Evolutionary conservation across 768 basidiomycete genomes (phyloP), one percentile per base, ranked within the genome.

Genomic region (Nidularia sp.): DNA sequence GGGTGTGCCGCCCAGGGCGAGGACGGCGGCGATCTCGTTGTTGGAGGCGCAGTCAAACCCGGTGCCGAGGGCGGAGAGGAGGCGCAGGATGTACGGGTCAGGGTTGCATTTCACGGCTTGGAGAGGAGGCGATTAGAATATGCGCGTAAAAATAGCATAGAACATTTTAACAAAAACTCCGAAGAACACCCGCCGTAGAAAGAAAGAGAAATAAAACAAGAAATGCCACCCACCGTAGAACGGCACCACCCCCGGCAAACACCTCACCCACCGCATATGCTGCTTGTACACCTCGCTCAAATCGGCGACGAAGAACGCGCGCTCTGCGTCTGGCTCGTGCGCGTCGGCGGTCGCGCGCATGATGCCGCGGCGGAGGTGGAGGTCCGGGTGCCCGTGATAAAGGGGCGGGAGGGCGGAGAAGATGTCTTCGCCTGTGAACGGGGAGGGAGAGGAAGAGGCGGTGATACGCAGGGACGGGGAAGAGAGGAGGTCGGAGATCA

Each of bases 41-140:
- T 91, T 88, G 36, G 96, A 98, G 12, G 97, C 97, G 62, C 97
- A 98, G 69, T 99, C 97, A 71, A 99, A 99, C 12, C 94, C 94
- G 1, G 90, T 75, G 29, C 97, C 97, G 47, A 98, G 72, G 32
- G 91, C 83, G 13, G 92, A 91, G 41, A 99, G 82, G 47, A 99
- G 80, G 54, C 93, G 86, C 48, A 98, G 77, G 52, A 99, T 85
- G 62, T 92, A 92, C 3, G 94, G 93, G 62, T 98, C 96, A 18
- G 97, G 96, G 74, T 99, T 99, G 73, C 93, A 97, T 74, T 99
- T 99, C 63, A 98, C 84, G 54, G 97, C 93, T 93, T 65, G 56
- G 54, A 25, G 31, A 59, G 53, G 55, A 48, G 49, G 52, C 29
- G 54, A 12, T 44, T 53, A 41, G 49, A 36, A 49, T 47, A 56